Evolutionary conservation across 164 flowering plant genomes (phyloP).

Genomic region (Tetracentron sinense): DNA sequence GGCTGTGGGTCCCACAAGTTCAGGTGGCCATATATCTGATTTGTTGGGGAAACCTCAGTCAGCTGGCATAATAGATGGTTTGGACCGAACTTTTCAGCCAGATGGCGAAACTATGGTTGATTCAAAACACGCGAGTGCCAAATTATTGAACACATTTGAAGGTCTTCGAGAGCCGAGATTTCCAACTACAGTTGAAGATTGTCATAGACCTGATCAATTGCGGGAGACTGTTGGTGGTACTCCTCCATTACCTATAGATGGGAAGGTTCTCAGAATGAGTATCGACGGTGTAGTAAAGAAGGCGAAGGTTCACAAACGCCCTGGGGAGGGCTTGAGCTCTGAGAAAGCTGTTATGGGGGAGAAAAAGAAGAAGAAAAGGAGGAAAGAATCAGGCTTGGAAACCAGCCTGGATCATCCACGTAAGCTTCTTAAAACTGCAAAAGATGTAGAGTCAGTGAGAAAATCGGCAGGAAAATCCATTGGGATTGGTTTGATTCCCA

Average conservation of each 20-base stretch:
- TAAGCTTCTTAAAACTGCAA: conserved; percentile 29
- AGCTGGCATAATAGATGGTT: conserved; percentile 8
- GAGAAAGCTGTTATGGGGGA: conserved; percentile 31
- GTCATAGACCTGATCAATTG: conserved; percentile 9
- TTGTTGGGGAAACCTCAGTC: background rate
- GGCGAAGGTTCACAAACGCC: conserved; percentile 41
- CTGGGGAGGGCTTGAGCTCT: conserved; percentile 29
- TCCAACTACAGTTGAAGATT: conserved; percentile 7
- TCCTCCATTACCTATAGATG: conserved; percentile 14
- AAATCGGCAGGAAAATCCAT: conserved; percentile 28
- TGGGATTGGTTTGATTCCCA: conserved; percentile 18
- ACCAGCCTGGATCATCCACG: conserved; percentile 16
- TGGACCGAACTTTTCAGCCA: background rate
- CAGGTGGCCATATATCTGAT: conserved; percentile 1
- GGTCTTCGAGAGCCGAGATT: background rate
- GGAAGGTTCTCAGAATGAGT: conserved; percentile 12
- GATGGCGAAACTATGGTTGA: conserved; percentile 1
- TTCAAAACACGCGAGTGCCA: background rate
- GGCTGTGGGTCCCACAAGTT: background rate
- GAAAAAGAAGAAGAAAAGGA: conserved; percentile 57
- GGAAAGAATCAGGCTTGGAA: conserved; percentile 30
- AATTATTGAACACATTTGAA: background rate
- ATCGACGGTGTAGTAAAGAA: conserved; percentile 33
- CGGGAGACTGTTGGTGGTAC: conserved; percentile 12
- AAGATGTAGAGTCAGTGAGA: conserved; percentile 19